Percentiles rank a stretch among this genome's conserved stretches.
Evolutionary conservation across 1,139 yeast genomes (phyloP).

Genomic region (Nakaseomyces glabratus): DNA sequence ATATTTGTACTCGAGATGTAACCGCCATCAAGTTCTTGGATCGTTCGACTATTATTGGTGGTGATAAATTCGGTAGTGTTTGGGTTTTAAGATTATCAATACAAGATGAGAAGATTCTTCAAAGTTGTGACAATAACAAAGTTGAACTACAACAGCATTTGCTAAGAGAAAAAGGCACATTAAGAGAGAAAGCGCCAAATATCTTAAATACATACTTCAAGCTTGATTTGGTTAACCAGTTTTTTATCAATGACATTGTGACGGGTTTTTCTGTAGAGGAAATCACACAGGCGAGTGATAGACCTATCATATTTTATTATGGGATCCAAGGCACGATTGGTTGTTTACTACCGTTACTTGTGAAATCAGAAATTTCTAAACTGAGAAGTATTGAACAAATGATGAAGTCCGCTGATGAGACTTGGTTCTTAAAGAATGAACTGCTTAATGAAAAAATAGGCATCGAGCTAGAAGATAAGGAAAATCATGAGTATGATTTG

Average conservation of each 20-base stretch:
- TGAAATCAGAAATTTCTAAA: conserved; percentile 54
- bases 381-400: conserved; percentile 46
- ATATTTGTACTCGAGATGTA: conserved; percentile 56
- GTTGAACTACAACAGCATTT: conserved; percentile 6
- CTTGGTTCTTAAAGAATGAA: conserved; percentile 16
- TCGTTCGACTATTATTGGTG: conserved; percentile 66
- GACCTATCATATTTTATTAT: conserved; percentile 57
- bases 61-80: conserved; percentile 85
- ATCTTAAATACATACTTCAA: conserved; percentile 37
- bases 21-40: conserved; percentile 57
- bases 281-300: conserved; percentile 35
- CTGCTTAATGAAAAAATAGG: conserved; percentile 7
- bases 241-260: conserved; percentile 61
- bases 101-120: conserved; percentile 18
- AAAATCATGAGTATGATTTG: conserved; percentile 5
- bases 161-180: conserved; percentile 2
- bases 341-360: conserved; percentile 54
- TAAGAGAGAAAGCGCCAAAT: conserved; percentile 16
- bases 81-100: conserved; percentile 55
- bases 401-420: conserved; percentile 34
- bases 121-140: neutral
- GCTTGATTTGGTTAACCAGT: conserved; percentile 48
- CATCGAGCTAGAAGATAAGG: conserved; percentile 7
- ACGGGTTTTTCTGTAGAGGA: conserved; percentile 40
- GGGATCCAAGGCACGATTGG: conserved; percentile 84